Evolutionary conservation across 2,329 filamentous ascomycete species (phyloP), one percentile per base, ranked within the genome.

Genomic region (Aureobasidium sp.): DNA sequence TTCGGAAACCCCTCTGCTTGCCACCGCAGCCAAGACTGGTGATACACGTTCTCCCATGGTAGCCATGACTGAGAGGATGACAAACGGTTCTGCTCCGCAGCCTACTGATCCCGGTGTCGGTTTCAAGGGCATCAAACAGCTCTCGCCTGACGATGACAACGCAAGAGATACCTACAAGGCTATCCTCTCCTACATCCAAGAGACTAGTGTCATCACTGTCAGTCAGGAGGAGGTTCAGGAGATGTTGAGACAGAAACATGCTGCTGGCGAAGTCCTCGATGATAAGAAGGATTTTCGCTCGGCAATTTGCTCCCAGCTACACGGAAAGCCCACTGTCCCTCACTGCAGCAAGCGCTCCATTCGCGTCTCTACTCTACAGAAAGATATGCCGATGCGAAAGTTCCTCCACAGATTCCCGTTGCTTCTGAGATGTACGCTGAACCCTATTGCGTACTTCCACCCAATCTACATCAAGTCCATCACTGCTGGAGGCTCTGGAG

Each of bases 391-490:
- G 68, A 70, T 9, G 63, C 73, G 75, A 49, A 66, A 66, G 11
- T 78, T 81, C 61, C 53, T 80, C 23, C 79, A 81, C 66, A 73
- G 79, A 10, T 66, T 81, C 4, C 79, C 79, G 0, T 74, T 81
- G 57, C 70, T 81, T 2, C 72, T 78, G 8, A 74, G 79, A 17
- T 63, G 79, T 0, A 73, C 81, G 6, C 73, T 82, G 0, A 75
- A 73, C 25, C 76, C 78, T 0, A 67, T 82, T 4, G 76, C 75
- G 62, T 80, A 82, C 64, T 80, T 82, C 61, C 80, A 82, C 62
- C 76, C 79, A 0, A 74, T 82, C 51, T 71, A 69, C 43, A 77
- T 82, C 62, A 67, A 72, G n/a, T 80, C 78, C 0, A 72, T 83
- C 49, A 80, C 75, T 27, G 74, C 75, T 1, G 78, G 77, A 5